Percentiles rank a stretch among this genome's conserved stretches.
Evolutionary conservation across 2,329 filamentous ascomycete genomes (phyloP).

Genomic region (Tolypocladium ophioglossoides): DNA sequence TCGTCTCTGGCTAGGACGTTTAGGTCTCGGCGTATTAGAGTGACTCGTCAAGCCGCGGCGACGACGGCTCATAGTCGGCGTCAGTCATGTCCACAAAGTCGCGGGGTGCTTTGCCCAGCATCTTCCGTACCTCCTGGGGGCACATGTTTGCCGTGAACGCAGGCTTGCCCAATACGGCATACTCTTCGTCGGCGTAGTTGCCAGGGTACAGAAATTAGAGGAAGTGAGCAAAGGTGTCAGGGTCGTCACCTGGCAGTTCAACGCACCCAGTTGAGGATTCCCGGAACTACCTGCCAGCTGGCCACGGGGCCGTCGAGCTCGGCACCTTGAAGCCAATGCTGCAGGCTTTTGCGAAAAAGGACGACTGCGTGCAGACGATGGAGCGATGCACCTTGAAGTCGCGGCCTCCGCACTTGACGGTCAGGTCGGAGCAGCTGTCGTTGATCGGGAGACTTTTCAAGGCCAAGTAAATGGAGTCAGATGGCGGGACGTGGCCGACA

Average conservation of each 20-base stretch:
- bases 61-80: too few relatives aligned
- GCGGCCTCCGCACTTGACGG: slow-evolving; percentile 15
- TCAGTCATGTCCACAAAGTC: too few relatives aligned
- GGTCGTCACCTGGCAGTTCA: slow-evolving; percentile 18
- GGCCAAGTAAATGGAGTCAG: neutral
- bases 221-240: slow-evolving; percentile 12
- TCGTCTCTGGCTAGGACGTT: too few relatives aligned
- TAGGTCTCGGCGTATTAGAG: too few relatives aligned
- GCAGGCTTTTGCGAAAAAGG: slow-evolving; percentile 17
- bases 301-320: neutral
- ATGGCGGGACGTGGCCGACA: neutral
- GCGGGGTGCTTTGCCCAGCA: slow-evolving; percentile 3
- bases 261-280: slow-evolving; percentile 8
- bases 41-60: too few relatives aligned
- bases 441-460: neutral
- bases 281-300: slow-evolving; percentile 1
- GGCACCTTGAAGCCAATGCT: slow-evolving; percentile 15
- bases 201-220: slow-evolving; percentile 20
- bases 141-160: neutral
- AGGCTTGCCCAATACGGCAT: neutral
- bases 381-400: slow-evolving; percentile 22
- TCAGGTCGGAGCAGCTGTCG: slow-evolving; percentile 21
- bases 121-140: slow-evolving; percentile 2
- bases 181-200: slow-evolving; percentile 6
- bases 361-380: slow-evolving; percentile 23